These are phyloP conservation scores for Boechera stricta DNA, from an alignment of 345 rosid genomes.

Conservation along the genomic window DNA sequence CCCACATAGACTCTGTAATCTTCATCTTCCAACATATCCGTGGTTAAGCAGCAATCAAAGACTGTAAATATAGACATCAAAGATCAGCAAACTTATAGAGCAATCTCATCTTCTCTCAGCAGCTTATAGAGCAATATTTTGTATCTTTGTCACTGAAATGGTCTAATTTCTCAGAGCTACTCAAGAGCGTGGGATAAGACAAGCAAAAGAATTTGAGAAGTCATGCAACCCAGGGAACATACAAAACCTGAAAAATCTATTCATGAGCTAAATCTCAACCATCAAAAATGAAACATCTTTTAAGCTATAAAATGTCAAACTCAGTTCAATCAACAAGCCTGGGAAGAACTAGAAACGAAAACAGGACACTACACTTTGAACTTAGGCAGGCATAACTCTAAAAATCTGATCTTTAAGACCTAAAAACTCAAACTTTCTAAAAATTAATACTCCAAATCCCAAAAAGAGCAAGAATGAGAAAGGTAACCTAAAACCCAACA, in stretches of 20 bases:
- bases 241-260: constrained; percentile 3
- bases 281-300: constrained; percentile 6
- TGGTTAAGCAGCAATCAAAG: constrained; percentile 72
- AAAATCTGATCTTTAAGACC: not conserved
- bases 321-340: not conserved
- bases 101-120: not conserved
- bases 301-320: constrained; percentile 23
- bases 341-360: constrained; percentile 10
- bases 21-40: constrained; percentile 58
- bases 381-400: not conserved
- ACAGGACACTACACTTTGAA: not conserved
- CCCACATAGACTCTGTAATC: constrained; percentile 58
- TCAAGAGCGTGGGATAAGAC: not conserved
- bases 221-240: not conserved
- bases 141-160: constrained; percentile 11
- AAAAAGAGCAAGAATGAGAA: not conserved
- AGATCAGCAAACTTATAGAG: constrained; percentile 25
- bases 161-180: not conserved
- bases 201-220: not conserved
- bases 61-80: constrained; percentile 47
- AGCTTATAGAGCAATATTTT: constrained; percentile 12
- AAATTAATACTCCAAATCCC: not conserved
- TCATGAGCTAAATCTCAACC: constrained; percentile 13
- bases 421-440: constrained; percentile 2
- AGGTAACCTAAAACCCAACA: constrained; percentile 34